Evolutionary conservation across 306 rosid species (phyloP).

Genomic region (Citrullus mucosospermus): DNA sequence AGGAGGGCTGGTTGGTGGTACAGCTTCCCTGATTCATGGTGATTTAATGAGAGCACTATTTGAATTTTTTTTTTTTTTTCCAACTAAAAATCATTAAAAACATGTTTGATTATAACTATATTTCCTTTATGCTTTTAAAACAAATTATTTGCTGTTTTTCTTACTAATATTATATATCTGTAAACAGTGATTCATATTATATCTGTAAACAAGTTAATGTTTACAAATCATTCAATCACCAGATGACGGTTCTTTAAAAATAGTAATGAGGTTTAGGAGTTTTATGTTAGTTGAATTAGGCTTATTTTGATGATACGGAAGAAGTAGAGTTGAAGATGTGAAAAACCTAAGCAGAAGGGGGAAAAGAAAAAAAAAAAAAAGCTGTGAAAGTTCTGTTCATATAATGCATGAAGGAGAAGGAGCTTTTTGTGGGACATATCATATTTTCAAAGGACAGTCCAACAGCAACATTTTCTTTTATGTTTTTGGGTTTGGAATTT

Average conservation of each 20-base stretch:
- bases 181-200: too few relatives aligned
- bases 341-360: neutral
- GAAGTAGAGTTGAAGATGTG: neutral
- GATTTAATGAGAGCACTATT: neutral
- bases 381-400: neutral
- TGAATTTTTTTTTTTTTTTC: too few relatives aligned
- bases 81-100: neutral
- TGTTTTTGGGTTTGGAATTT: neutral
- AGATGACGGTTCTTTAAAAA: neutral
- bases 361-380: neutral
- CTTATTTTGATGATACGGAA: neutral
- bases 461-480: neutral
- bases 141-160: too few relatives aligned
- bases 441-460: neutral
- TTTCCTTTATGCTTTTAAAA: too few relatives aligned
- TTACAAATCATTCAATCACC: neutral
- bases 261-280: neutral
- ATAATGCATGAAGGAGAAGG: neutral
- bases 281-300: too few relatives aligned
- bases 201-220: neutral
- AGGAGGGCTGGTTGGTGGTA: neutral
- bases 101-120: neutral
- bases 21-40: neutral
- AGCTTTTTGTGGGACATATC: neutral
- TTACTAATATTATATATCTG: too few relatives aligned